phyloP scores from a whole-genome alignment of 2,329 filamentous ascomycete species.

The Tympanopsis confertula region DNA sequence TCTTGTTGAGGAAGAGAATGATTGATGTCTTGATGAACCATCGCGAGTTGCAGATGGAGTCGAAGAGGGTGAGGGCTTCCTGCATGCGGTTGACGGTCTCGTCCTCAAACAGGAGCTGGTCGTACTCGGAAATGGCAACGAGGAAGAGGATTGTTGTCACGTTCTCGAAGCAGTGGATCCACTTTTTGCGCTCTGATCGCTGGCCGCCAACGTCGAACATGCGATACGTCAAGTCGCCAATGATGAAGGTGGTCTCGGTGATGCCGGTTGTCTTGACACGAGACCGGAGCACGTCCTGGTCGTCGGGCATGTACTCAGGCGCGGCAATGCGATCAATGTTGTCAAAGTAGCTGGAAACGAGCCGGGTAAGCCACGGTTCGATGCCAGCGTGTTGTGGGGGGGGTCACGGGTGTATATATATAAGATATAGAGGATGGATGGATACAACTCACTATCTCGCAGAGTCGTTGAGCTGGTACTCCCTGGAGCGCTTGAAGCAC shows the following conservation, averaged over 20 bases:
- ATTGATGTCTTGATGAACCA: conserved; percentile 88
- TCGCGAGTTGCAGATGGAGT: conserved; percentile 77
- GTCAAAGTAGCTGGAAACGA: conserved; percentile 72
- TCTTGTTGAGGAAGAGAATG: conserved; percentile 84
- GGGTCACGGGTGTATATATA: too few species aligned
- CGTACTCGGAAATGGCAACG: conserved; percentile 93
- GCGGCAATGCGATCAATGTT: conserved; percentile 83
- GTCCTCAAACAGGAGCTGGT: conserved; percentile 89
- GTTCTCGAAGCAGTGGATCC: conserved; percentile 98
- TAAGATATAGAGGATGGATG: not conserved
- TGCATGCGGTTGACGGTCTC: conserved; percentile 95
- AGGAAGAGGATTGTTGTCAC: conserved; percentile 94
- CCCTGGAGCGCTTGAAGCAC: conserved; percentile 88
- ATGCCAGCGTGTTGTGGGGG: too few species aligned
- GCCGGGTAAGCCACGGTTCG: not conserved
- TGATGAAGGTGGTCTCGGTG: conserved; percentile 91
- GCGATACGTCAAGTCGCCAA: conserved; percentile 84
- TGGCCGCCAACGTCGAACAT: conserved; percentile 98
- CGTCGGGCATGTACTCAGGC: conserved; percentile 86
- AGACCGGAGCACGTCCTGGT: conserved; percentile 87
- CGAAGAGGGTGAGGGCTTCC: conserved; percentile 75
- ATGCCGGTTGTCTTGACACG: conserved; percentile 98
- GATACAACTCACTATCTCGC: conserved; percentile 75
- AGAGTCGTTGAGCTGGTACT: conserved; percentile 94
- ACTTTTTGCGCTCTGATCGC: conserved; percentile 95